Percentiles rank a stretch among this genome's conserved stretches.
Evolutionary conservation across 208 protist species (phyloP).

Genomic region (Crithidia fasciculata): DNA sequence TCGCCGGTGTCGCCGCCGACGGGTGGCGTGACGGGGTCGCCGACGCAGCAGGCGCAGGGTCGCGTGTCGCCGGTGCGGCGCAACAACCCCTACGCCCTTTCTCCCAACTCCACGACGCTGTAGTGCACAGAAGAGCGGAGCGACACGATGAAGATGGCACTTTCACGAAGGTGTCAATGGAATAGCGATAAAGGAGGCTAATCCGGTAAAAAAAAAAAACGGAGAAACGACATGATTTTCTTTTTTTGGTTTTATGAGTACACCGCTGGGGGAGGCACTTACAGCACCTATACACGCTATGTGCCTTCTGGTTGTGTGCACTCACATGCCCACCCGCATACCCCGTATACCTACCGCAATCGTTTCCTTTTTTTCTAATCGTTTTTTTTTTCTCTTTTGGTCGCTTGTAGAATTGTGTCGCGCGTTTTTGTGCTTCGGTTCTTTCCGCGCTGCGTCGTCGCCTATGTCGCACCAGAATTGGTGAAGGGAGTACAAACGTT

Average conservation of each 20-base stretch:
- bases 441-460: no score
- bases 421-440: no score
- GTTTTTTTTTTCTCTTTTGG: no score
- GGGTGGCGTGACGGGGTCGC: constrained; percentile 1
- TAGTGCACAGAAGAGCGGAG: background rate
- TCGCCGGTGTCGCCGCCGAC: constrained; percentile 22
- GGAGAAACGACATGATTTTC: background rate
- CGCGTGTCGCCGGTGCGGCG: constrained; percentile 35
- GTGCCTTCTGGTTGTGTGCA: no score
- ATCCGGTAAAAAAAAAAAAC: background rate
- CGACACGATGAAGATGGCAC: background rate
- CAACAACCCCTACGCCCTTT: constrained; percentile 43
- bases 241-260: no score
- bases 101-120: constrained; percentile 23
- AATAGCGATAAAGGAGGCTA: background rate
- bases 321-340: no score
- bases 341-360: no score
- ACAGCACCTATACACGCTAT: constrained; percentile 5
- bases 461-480: no score
- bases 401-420: no score
- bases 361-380: no score
- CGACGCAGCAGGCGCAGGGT: constrained; percentile 25
- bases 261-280: no score
- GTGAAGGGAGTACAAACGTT: no score
- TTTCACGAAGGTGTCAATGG: background rate